Percentiles rank a stretch among this genome's conserved stretches.
Evolutionary conservation across 768 basidiomycete species (phyloP).

Genomic region (Russula earlei): DNA sequence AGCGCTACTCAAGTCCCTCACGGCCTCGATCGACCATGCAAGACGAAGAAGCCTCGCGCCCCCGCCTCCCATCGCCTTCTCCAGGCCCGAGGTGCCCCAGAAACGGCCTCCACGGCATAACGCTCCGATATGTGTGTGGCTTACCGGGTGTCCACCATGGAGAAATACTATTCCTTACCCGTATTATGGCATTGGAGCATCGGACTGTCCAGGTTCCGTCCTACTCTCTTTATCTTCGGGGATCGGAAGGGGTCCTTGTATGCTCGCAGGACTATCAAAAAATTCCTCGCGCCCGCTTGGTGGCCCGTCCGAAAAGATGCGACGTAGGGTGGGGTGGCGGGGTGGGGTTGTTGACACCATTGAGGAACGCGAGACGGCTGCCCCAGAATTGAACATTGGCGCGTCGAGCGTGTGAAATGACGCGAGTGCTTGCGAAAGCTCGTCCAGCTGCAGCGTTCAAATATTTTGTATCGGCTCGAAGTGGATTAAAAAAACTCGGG

Average conservation of each 20-base stretch:
- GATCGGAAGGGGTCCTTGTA: constrained; percentile 14
- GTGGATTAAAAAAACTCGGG: neutral
- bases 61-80: too few relatives aligned
- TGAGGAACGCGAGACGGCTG: constrained; percentile 23
- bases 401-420: constrained; percentile 37
- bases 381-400: constrained; percentile 30
- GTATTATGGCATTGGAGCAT: neutral
- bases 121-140: neutral
- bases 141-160: neutral
- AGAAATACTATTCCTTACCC: neutral
- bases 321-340: constrained; percentile 16
- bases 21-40: too few relatives aligned
- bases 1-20: too few relatives aligned
- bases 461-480: neutral
- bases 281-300: constrained; percentile 3
- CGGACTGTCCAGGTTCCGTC: neutral
- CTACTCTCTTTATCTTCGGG: constrained; percentile 4
- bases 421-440: constrained; percentile 37
- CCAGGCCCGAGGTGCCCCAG: too few relatives aligned
- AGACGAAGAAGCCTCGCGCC: too few relatives aligned
- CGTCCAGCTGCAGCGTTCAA: constrained; percentile 40
- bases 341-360: constrained; percentile 27
- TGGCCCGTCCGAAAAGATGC: constrained; percentile 4
- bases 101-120: neutral
- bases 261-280: constrained; percentile 29